Conservation (phyloP, 371 early-diverging fungal species). For the Mucor lusitanicus region DNA sequence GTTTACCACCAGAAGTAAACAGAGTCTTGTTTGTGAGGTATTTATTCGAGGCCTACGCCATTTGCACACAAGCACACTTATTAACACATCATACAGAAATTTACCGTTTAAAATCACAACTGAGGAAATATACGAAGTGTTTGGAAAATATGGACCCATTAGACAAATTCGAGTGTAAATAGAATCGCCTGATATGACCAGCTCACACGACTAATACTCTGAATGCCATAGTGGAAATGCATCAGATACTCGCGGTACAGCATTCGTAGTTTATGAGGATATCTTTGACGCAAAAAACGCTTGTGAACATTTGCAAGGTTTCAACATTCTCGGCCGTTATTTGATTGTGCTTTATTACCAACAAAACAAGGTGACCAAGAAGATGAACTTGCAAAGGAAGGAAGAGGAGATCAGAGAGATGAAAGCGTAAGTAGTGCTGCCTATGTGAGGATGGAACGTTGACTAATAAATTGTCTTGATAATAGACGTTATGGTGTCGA, state of each 20-base stretch:
- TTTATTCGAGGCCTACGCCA: neutral
- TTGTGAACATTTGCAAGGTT: conserved; percentile 93
- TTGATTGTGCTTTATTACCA: conserved; percentile 94
- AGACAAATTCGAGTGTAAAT: conserved; percentile 88
- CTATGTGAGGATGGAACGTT: neutral
- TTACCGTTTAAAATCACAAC: conserved; percentile 93
- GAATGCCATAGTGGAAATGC: conserved; percentile 67
- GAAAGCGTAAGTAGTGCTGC: conserved; percentile 58
- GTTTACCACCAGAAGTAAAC: conserved; percentile 93
- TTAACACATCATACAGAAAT: conserved; percentile 57
- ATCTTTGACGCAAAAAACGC: conserved; percentile 98
- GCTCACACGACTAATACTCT: neutral
- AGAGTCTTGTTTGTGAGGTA: conserved; percentile 87
- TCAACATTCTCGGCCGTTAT: conserved; percentile 94
- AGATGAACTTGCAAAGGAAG: conserved; percentile 81
- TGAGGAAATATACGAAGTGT: conserved; percentile 96
- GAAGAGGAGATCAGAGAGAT: conserved; percentile 85
- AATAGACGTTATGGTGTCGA: conserved; percentile 48
- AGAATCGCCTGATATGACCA: neutral
- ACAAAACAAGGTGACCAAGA: conserved; percentile 79
- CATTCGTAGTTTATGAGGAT: conserved; percentile 96
- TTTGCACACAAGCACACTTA: neutral
- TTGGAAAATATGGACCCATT: conserved; percentile 97
- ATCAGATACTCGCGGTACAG: conserved; percentile 89
- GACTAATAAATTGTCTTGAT: neutral